Evolutionary conservation across 352 stramenopile genomes (phyloP), one percentile per base, ranked within the genome.

Genomic region (Pythium phragmitis): DNA sequence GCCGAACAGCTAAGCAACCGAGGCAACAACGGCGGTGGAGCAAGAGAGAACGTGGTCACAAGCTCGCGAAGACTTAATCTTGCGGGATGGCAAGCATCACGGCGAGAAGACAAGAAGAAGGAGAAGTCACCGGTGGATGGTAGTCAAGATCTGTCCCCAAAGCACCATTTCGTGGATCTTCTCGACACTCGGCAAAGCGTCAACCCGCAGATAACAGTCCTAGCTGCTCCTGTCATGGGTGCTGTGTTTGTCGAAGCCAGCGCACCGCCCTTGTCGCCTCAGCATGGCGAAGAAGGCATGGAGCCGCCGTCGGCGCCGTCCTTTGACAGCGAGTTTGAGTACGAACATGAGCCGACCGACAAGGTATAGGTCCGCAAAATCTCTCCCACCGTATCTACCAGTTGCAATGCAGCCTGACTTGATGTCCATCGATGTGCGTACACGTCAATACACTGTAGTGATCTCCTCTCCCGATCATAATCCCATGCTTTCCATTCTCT

Each of bases 301-400:
- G 61, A 62, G 46, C 61, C 59, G n/a, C 50, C 54, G 21, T 63
- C 61, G 6, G 61, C 61, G 4, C 61, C 61, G 37, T 62, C 54
- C 0, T 68, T 68, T 39, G 61, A 68, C 26, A 63, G 54, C 47
- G 61, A 68, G 6, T 67, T 67, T 42, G 53, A 67, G 19, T 53
- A 46, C 41, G 50, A 60, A 14, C 37, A 67, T 7, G 54, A 55
- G 7, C 14, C 48, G 13, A 39, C 49, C n/a, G 50, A 67, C 42
- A 36, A 34, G 30, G 60, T 60, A 28, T 67, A 33, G 57, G 4
- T 19, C 30, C 23, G 11, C 4, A n/a, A 3, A 19, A 11, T 12
- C 46, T 36, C 23, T 26, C 17, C 21, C 23, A 7, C 16, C 46
- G 19, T 52, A 52, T 52, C 33, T 52, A 45, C 39, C 39, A 14